A percentile compares a stretch with the other conserved stretches of the same genome.
These are phyloP conservation scores for Cucurbita argyrosperma DNA, from an alignment of 306 rosid species.

Conservation along the genomic window DNA sequence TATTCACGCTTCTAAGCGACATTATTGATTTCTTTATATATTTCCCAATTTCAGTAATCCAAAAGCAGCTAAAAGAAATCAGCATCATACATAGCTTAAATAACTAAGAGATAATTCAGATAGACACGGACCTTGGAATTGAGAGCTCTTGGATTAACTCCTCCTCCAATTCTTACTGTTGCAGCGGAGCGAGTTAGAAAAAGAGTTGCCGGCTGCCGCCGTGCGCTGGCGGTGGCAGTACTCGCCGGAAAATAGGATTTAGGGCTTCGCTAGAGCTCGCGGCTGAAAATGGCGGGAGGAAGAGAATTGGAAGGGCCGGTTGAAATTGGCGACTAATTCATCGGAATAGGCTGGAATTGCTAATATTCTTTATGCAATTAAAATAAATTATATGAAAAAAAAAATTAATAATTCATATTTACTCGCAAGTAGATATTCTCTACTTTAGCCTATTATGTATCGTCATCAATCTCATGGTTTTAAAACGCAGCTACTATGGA, in stretches of 20 bases:
- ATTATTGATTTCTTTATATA: too few relatives aligned
- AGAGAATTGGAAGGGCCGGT: conserved; percentile 18
- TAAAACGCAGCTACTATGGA: too few relatives aligned
- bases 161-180: conserved; percentile 11
- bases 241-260: conserved; percentile 11
- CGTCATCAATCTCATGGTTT: too few relatives aligned
- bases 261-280: background rate
- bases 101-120: background rate
- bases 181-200: conserved; percentile 20
- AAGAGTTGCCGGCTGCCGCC: conserved; percentile 11
- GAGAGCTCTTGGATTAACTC: conserved; percentile 49
- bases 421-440: too few relatives aligned
- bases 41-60: background rate
- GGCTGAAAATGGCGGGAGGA: conserved; percentile 42
- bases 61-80: background rate
- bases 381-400: too few relatives aligned
- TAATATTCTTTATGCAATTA: too few relatives aligned
- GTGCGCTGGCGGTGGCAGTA: background rate
- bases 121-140: conserved; percentile 43
- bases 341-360: too few relatives aligned
- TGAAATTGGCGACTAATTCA: too few relatives aligned
- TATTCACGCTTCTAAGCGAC: too few relatives aligned
- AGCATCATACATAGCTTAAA: background rate
- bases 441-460: too few relatives aligned
- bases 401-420: too few relatives aligned